A percentile compares a stretch with the other conserved stretches of the same genome.
Evolutionary conservation across 768 basidiomycete species (phyloP).

Genomic region (Lentinula lateritia): DNA sequence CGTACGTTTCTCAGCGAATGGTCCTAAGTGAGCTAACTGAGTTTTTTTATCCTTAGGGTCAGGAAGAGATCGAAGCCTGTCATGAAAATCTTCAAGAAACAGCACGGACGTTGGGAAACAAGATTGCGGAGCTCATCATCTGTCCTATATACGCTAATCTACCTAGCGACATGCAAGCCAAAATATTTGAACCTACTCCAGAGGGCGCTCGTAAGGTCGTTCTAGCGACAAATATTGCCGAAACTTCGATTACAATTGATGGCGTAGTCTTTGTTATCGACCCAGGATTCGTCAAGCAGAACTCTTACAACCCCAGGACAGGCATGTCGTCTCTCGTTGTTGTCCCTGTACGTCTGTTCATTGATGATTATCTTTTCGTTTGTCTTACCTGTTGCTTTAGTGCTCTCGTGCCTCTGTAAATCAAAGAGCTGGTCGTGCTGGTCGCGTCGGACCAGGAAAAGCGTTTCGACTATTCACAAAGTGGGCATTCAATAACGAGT

Average conservation of each 20-base stretch:
- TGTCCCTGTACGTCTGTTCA: conserved; percentile 61
- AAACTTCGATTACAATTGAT: conserved; percentile 98
- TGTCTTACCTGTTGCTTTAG: conserved; percentile 27
- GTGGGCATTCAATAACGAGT: conserved; percentile 94
- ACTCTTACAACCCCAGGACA: conserved; percentile 96
- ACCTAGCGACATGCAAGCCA: conserved; percentile 99
- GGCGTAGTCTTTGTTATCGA: conserved; percentile 99
- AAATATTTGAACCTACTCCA: conserved; percentile 98
- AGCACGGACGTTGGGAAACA: conserved; percentile 89
- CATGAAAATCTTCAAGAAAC: conserved; percentile 97
- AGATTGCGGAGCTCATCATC: conserved; percentile 88
- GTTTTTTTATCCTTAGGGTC: conserved; percentile 55
- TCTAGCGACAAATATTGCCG: conserved; percentile 98
- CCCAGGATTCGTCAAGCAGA: conserved; percentile 99
- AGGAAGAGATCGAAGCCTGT: conserved; percentile 98
- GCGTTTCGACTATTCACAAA: conserved; percentile 98
- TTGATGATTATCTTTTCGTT: neutral
- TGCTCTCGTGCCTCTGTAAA: conserved; percentile 97
- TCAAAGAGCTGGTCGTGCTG: conserved; percentile 94
- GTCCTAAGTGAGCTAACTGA: neutral
- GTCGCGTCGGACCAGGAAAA: conserved; percentile 97
- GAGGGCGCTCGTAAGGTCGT: conserved; percentile 96
- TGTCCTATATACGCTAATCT: conserved; percentile 99
- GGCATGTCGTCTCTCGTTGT: conserved; percentile 97
- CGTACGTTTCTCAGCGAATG: conserved; percentile 34